Evolutionary conservation across 371 early-diverging fungal genomes (phyloP), one percentile per base, ranked within the genome.

Genomic region (Haplosporangium sp.): DNA sequence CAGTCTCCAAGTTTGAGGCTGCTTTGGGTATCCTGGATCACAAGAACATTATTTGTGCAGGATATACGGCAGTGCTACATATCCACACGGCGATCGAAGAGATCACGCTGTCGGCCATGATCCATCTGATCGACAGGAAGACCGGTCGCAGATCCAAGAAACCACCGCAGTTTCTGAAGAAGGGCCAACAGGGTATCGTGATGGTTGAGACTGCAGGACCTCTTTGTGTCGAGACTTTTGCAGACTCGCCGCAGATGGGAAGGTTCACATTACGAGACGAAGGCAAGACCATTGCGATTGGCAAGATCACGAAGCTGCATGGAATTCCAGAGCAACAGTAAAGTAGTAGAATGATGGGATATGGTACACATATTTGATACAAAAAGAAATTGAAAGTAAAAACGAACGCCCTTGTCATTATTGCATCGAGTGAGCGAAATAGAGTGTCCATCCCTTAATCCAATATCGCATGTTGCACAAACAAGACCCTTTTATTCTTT

Each of bases 241-340:
- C 84, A 21, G 94, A 95, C 41, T 90, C 91, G 74, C 94, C 94
- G 51, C 97, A 97, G 82, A 86, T 99, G 23, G 98, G 99, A 52
- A 89, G 98, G 53, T 98, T 99, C 85, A 97, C 96, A 21, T 84
- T 99, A 41, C 92, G 98, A 68, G 96, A 97, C 80, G 96, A 97
- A 89, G 93, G 92, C 81, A 83, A 64, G 84, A 98, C 98, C 11
- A 91, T 98, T 82, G 98, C 98, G 37, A 93, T 98, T 69, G 98
- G 98, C 69, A 95, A 95, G 82, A 86, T 97, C 36, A 89, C 91
- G 55, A 95, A 94, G 86, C 83, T 97, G 42, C n/a, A 45, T 36
- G 66, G 66, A 5, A 18, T 43, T 12, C 42, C 37, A 42, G 14
- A 63, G n/a, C 23, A 43, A 18, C 21, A 14, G 55, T 18, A 14